Conservation (phyloP, 2,329 filamentous ascomycete genomes). For the Talaromyces rugulosus region DNA sequence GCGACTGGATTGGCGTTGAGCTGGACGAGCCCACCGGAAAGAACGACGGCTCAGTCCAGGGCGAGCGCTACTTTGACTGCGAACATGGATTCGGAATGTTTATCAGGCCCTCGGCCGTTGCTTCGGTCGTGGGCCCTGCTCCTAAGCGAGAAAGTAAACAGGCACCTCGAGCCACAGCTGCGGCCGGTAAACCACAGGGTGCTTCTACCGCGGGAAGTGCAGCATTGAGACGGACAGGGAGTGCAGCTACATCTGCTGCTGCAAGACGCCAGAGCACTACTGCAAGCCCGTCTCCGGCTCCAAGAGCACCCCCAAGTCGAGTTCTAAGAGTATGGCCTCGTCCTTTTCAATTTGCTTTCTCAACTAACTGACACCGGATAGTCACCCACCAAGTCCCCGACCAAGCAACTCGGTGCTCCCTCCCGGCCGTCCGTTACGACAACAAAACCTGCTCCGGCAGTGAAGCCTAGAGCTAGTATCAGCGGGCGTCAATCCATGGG, state of each 20-base stretch:
- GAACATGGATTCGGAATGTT: slow-evolving; percentile 73
- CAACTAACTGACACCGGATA: slow-evolving; percentile 30
- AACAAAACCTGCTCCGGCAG: slow-evolving; percentile 40
- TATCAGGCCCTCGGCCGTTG: slow-evolving; percentile 67
- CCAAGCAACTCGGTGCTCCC: slow-evolving; percentile 61
- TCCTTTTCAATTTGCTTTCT: neutral
- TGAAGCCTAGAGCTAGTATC: slow-evolving; percentile 55
- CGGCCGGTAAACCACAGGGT: slow-evolving; percentile 37
- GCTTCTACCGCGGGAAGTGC: slow-evolving; percentile 27
- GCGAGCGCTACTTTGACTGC: slow-evolving; percentile 84
- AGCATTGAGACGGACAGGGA: slow-evolving; percentile 39
- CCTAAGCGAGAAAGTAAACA: slow-evolving; percentile 34
- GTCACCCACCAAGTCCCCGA: slow-evolving; percentile 76
- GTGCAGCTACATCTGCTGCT: slow-evolving; percentile 30
- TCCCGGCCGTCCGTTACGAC: slow-evolving; percentile 48
- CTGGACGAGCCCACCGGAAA: slow-evolving; percentile 78
- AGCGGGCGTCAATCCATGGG: slow-evolving; percentile 62
- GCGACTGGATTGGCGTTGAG: slow-evolving; percentile 87
- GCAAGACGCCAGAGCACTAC: slow-evolving; percentile 66
- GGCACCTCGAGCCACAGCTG: slow-evolving; percentile 24
- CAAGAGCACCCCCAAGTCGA: slow-evolving; percentile 45
- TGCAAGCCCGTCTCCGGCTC: slow-evolving; percentile 67
- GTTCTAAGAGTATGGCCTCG: slow-evolving; percentile 31
- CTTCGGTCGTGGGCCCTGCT: slow-evolving; percentile 39
- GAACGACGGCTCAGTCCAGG: slow-evolving; percentile 89